Base-by-base conservation (phyloP, 2,329 filamentous ascomycete genomes). In the Ceratocystis cubensis region DNA sequence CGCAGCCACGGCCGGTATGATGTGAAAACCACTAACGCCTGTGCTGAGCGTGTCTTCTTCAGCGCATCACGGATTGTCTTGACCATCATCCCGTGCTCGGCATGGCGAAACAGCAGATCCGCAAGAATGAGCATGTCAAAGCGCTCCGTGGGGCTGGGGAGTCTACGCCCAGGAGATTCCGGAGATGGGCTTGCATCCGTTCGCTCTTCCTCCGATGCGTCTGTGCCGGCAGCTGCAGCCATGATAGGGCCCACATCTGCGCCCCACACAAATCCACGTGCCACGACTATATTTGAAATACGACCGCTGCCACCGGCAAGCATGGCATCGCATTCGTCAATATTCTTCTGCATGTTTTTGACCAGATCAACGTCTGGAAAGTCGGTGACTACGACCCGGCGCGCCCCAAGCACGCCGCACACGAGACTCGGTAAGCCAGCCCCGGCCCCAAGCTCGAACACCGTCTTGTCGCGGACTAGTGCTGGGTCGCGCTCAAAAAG, bases 1-100 rank as follows among this genome's bases (percentile, higher is more conserved):
- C 88, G 80, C 73, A 96, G 79, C 92, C 92, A 96, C 1, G 93
- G 92, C 69, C 94, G 82, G 76, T 97, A 96, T 22, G 90, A 92
- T 0, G 92, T 96, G 78, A 96, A 97, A 75, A 96, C 95, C 6
- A 96, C 91, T 71, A 92, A 83, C 1, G 91, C 91, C 65, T 81
- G 81, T 62, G 87, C 84, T 1, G 78, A 78, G 2, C 74, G 71
- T 2, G 77, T 75, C 69, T 77, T 79, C 71, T 81, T 82, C 71
- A 96, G 75, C 17, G 88, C 89, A 72, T 82, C 74, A 71, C 82
- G 78, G 68, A 96, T 83, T 3, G 88, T 91, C 70, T 82, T 81
- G 70, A 95, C 79, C 68, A 96, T 80, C 72, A 89, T 91, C 1
- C 76, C 79, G 73, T 96, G 93, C 77, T 96, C 91, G 3, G 86